phyloP scores from a whole-genome alignment of 306 rosid genomes.

The Cicer bijugum region DNA sequence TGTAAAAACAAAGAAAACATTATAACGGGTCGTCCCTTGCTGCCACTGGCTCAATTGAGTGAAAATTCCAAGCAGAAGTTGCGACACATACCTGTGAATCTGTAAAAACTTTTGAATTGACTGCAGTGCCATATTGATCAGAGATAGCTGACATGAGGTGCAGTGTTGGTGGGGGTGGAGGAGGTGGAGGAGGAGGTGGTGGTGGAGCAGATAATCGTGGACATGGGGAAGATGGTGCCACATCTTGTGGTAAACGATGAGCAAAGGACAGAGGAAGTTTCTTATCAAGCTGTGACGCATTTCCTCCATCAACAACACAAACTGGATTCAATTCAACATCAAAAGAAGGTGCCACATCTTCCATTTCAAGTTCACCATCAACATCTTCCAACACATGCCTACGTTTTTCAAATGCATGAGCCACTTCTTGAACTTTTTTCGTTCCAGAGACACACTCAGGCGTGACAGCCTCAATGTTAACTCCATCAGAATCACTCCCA shows the following conservation, averaged over 20 bases:
- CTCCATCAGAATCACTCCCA: slow-evolving; percentile 96
- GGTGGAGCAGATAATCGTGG: slow-evolving; percentile 72
- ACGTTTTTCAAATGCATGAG: slow-evolving; percentile 62
- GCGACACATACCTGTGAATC: slow-evolving; percentile 63
- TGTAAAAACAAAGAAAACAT: slow-evolving; percentile 24
- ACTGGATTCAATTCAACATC: slow-evolving; percentile 62
- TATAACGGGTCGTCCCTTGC: slow-evolving; percentile 33
- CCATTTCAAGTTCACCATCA: slow-evolving; percentile 99
- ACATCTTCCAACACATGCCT: slow-evolving; percentile 92
- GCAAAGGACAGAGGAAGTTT: slow-evolving; percentile 53
- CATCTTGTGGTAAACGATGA: slow-evolving; percentile 72
- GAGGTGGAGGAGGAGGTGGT: slow-evolving; percentile 44
- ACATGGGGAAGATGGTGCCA: slow-evolving; percentile 70
- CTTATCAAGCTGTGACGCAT: slow-evolving; percentile 52
- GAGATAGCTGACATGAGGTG: slow-evolving; percentile 47
- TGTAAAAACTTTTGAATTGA: slow-evolving; percentile 56
- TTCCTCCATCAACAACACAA: slow-evolving; percentile 51
- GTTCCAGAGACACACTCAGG: slow-evolving; percentile 73
- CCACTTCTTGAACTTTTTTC: slow-evolving; percentile 53
- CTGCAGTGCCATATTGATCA: slow-evolving; percentile 52
- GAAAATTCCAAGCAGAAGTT: slow-evolving; percentile 24
- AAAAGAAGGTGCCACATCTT: slow-evolving; percentile 91
- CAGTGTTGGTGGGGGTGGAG: slow-evolving; percentile 44
- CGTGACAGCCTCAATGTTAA: slow-evolving; percentile 79
- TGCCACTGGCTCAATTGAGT: neutral